Percentiles rank a stretch among this genome's conserved stretches.
phyloP scores from a whole-genome alignment of 1,139 yeast species.

The Taphrina communis region DNA sequence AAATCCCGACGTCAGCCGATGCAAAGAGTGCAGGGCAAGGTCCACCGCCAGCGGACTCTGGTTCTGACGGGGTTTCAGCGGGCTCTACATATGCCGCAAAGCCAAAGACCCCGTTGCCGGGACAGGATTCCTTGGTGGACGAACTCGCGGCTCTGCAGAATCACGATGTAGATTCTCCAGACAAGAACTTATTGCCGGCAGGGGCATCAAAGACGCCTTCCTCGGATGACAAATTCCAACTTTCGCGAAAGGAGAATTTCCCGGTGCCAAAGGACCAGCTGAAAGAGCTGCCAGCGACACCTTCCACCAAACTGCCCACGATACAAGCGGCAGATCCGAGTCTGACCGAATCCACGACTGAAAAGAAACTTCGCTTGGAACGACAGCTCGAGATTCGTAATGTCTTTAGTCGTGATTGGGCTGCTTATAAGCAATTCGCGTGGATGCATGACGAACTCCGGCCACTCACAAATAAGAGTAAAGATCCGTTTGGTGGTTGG shows the following conservation, averaged over 20 bases:
- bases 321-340: conserved; percentile 30
- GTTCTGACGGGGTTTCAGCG: background rate
- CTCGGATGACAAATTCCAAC: conserved; percentile 7
- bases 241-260: conserved; percentile 22
- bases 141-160: conserved; percentile 6
- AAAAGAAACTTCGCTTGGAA: conserved; percentile 47
- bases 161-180: background rate
- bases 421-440: conserved; percentile 73
- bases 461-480: conserved; percentile 65
- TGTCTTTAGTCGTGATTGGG: conserved; percentile 70
- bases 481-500: conserved; percentile 76
- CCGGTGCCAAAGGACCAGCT: conserved; percentile 16
- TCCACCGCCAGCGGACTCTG: background rate
- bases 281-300: conserved; percentile 9
- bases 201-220: background rate
- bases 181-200: conserved; percentile 11
- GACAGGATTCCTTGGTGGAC: background rate
- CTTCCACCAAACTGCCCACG: conserved; percentile 12
- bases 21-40: background rate
- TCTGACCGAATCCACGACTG: conserved; percentile 49
- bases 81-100: background rate
- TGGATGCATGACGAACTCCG: conserved; percentile 81
- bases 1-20: background rate
- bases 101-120: background rate
- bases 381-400: conserved; percentile 59